These are phyloP conservation scores for Paraurostyla sp. DNA, from an alignment of 73 alveolate species.

Conservation along the genomic window DNA sequence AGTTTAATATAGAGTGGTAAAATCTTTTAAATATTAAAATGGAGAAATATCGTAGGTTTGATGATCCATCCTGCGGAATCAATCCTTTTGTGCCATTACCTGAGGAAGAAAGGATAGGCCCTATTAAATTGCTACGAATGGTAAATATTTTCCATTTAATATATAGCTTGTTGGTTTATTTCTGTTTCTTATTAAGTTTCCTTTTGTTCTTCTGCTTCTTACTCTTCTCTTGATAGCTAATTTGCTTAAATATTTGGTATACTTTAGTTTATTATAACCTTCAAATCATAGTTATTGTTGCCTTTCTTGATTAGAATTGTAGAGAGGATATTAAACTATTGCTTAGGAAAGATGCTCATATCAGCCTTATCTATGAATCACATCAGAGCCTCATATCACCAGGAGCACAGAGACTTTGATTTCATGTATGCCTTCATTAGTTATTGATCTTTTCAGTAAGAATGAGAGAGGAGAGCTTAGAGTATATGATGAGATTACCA, in stretches of 20 bases:
- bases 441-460: slow-evolving; percentile 3
- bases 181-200: slow-evolving; percentile 11
- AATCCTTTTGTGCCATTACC: slow-evolving; percentile 62
- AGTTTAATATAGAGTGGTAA: background rate
- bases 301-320: slow-evolving; percentile 32
- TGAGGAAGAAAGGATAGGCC: background rate
- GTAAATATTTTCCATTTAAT: background rate
- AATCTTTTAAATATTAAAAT: background rate
- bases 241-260: slow-evolving; percentile 5
- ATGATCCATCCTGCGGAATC: slow-evolving; percentile 64
- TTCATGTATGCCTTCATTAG: slow-evolving; percentile 7
- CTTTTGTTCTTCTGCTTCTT: slow-evolving; percentile 42
- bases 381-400: slow-evolving; percentile 23
- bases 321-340: slow-evolving; percentile 33
- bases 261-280: background rate
- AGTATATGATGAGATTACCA: slow-evolving; percentile 17
- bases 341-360: slow-evolving; percentile 9
- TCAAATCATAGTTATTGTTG: background rate
- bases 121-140: background rate
- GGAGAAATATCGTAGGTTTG: slow-evolving; percentile 69
- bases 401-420: slow-evolving; percentile 63
- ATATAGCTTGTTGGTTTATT: slow-evolving; percentile 18
- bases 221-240: background rate
- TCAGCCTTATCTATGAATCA: slow-evolving; percentile 12
- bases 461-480: slow-evolving; percentile 22